phyloP scores from a whole-genome alignment of 495 filamentous ascomycete genomes.

The Hypoxylon subgilvum region DNA sequence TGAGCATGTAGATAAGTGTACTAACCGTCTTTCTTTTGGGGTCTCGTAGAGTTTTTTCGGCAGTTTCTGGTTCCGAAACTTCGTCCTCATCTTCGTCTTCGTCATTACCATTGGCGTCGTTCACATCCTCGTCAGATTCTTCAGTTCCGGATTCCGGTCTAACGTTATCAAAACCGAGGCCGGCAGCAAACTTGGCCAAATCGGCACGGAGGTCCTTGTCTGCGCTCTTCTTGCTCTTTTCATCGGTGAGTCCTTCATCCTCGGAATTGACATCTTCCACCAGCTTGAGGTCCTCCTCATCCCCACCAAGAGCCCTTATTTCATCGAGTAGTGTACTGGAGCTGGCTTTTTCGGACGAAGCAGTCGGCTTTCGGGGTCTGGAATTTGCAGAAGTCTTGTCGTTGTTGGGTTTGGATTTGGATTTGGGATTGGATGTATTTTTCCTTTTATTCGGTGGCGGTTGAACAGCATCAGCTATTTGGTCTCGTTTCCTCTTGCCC shows the following conservation, averaged over 20 bases:
- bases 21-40: constrained; percentile 51
- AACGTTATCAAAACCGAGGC: constrained; percentile 54
- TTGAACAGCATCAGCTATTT: constrained; percentile 26
- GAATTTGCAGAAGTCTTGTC: too few species aligned
- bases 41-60: constrained; percentile 24
- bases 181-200: constrained; percentile 52
- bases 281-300: constrained; percentile 73
- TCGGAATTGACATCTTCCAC: constrained; percentile 67
- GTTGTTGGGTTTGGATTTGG: constrained; percentile 28
- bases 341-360: constrained; percentile 39
- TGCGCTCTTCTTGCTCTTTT: constrained; percentile 38
- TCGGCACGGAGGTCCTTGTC: constrained; percentile 49
- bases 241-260: constrained; percentile 59
- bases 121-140: constrained; percentile 44
- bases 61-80: constrained; percentile 24
- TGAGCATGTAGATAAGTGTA: constrained; percentile 38
- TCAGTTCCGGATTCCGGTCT: constrained; percentile 29
- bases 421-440: constrained; percentile 24
- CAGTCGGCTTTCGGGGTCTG: constrained; percentile 45
- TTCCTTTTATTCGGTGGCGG: constrained; percentile 38
- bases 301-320: constrained; percentile 77
- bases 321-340: constrained; percentile 63
- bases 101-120: constrained; percentile 37
- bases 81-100: constrained; percentile 34
- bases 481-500: constrained; percentile 41